phyloP scores from a whole-genome alignment of 23 red algal species.

The Agarophyton chilense region DNA sequence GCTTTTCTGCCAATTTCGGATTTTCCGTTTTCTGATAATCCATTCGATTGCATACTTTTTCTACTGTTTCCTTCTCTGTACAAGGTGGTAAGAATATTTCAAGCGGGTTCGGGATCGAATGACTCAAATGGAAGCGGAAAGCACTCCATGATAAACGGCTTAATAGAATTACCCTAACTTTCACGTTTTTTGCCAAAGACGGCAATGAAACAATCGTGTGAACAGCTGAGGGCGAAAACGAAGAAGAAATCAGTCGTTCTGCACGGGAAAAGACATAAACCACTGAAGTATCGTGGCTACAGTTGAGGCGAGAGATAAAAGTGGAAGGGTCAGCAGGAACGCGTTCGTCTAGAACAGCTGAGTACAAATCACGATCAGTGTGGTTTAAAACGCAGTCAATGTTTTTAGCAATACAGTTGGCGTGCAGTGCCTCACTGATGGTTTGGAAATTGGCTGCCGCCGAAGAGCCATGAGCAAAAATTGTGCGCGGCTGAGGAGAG shows the following conservation, averaged over 20 bases:
- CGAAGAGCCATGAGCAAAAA: not conserved
- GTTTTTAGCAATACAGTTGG: not conserved
- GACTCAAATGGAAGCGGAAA: slow-evolving; percentile 24
- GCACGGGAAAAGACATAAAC: slow-evolving; percentile 39
- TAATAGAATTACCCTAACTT: slow-evolving; percentile 20
- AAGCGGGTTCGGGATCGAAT: not conserved
- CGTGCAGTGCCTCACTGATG: not conserved
- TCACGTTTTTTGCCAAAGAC: not conserved
- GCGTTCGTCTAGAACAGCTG: slow-evolving; percentile 4
- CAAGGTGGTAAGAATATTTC: slow-evolving; percentile 17
- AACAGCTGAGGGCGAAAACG: slow-evolving; percentile 26
- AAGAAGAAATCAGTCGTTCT: slow-evolving; percentile 27
- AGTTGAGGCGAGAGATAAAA: slow-evolving; percentile 17
- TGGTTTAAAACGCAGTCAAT: slow-evolving; percentile 56
- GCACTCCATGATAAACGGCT: slow-evolving; percentile 20
- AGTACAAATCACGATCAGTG: slow-evolving; percentile 41
- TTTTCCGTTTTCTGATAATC: not conserved
- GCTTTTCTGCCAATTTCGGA: not conserved
- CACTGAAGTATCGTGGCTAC: not conserved
- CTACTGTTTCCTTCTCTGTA: slow-evolving; percentile 17
- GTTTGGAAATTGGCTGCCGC: not conserved
- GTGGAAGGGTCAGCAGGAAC: slow-evolving; percentile 24
- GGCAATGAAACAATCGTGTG: slow-evolving; percentile 34
- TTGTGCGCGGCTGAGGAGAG: slow-evolving; percentile 1
- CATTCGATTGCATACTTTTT: slow-evolving; percentile 5